Base-by-base conservation (phyloP, 2,329 filamentous ascomycete genomes). In the Claviceps spartinae region DNA sequence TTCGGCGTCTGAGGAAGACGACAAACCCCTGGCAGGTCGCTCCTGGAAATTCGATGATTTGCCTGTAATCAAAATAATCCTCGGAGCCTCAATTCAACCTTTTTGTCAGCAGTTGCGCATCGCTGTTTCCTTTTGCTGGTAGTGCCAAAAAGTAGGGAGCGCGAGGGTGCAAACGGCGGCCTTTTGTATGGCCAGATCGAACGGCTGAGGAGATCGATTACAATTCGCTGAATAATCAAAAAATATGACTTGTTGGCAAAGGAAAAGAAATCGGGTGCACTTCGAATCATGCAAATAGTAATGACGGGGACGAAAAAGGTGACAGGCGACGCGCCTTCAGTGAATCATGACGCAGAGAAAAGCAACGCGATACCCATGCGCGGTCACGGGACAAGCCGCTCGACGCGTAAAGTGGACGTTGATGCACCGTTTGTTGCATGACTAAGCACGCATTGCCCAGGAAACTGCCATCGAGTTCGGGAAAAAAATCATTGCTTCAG, bases 281-380 rank as follows among this genome's bases (percentile, higher is more conserved):
- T 34, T 9, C 30, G 4, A 34, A 34, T 34, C 9, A 9, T 34
- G 9, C 1, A 34, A 34, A 34, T 3, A 42, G 13, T 49, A 9
- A 43, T 49, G 47, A 48, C 37, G 37, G 20, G 22, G 9, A 11
- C 30, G 9, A 34, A 34, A 11, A 3, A 30, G 37, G 7, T 36
- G 20, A 40, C 20, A 14, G 20, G 18, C 24, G 9, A 51, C 53
- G 54, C 55, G 55, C 50, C 37, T 24, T 38, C 49, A 56, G 56
- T 34, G 49, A 59, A 51, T 58, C 55, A 60, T 60, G 62, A 61
- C 55, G 55, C 57, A 57, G 20, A 34, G 52, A 54, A 55, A 69
- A 66, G 65, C 66, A 67, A 69, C 67, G 65, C 67, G 67, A 68
- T 60, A 59, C 52, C 47, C 57, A 52, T 62, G 58, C 65, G 67